These are phyloP conservation scores for Paramyrothecium sp. DNA, from an alignment of 2,329 filamentous ascomycete species.

Conservation along the genomic window DNA sequence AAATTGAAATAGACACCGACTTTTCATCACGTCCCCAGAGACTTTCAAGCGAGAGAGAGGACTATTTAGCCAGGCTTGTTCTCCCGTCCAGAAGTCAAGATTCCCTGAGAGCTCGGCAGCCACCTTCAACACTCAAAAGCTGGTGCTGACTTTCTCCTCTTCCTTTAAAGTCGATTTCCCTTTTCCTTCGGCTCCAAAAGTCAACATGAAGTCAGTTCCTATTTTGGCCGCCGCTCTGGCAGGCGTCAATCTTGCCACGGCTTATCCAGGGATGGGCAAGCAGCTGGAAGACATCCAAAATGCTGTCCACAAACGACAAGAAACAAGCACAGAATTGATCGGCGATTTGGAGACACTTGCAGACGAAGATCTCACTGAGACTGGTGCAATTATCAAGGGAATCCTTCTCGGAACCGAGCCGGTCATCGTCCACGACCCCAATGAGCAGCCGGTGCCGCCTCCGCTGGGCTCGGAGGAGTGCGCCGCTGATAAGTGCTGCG, in stretches of 20 bases:
- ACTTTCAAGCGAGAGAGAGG: neutral
- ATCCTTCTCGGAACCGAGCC: constrained; percentile 23
- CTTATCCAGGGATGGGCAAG: constrained; percentile 1
- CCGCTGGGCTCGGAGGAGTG: constrained; percentile 17
- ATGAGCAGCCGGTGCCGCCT: constrained; percentile 2
- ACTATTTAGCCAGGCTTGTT: neutral
- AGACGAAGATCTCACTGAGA: neutral
- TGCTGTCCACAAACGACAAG: neutral
- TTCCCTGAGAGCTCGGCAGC: neutral
- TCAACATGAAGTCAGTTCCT: neutral
- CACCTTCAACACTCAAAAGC: neutral
- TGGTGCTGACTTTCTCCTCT: neutral
- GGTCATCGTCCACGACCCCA: constrained; percentile 11
- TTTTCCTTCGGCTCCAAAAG: neutral
- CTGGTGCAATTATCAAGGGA: constrained; percentile 13
- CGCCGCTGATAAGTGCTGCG: constrained; percentile 35
- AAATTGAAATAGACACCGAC: neutral
- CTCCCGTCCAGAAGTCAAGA: neutral
- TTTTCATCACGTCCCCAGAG: neutral
- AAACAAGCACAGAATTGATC: neutral
- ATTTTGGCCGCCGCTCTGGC: neutral
- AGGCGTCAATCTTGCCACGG: neutral
- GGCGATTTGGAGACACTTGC: neutral
- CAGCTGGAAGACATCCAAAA: neutral
- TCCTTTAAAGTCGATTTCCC: neutral